phyloP scores from a whole-genome alignment of 305 asterid genomes.

The Fraxinus ornus region DNA sequence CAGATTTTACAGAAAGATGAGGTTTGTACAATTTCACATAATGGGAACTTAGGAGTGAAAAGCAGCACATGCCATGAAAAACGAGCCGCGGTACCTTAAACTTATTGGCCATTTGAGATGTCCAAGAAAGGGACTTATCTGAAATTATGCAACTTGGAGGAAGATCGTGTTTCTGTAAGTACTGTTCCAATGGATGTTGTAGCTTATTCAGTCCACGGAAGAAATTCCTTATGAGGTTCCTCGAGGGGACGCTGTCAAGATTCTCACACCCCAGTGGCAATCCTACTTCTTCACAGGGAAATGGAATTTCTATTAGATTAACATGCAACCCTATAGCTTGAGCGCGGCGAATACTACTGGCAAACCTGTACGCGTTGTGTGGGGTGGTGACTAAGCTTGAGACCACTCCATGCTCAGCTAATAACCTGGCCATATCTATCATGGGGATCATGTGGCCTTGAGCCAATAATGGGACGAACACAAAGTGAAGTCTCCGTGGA shows the following conservation, averaged over 20 bases:
- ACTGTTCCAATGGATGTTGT: slow-evolving; percentile 29
- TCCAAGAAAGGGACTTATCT: slow-evolving; percentile 53
- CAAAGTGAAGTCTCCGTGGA: slow-evolving; percentile 37
- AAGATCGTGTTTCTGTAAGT: slow-evolving; percentile 31
- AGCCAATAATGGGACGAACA: slow-evolving; percentile 53
- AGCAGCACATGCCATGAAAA: slow-evolving; percentile 47
- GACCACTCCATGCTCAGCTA: slow-evolving; percentile 27
- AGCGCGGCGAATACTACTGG: slow-evolving; percentile 25
- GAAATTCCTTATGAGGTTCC: slow-evolving; percentile 31
- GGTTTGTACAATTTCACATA: slow-evolving; percentile 21
- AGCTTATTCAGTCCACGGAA: slow-evolving; percentile 35
- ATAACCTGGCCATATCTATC: slow-evolving; percentile 50
- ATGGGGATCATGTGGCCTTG: slow-evolving; percentile 64
- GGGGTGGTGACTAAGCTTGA: slow-evolving; percentile 44
- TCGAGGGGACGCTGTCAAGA: slow-evolving; percentile 50
- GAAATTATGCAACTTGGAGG: slow-evolving; percentile 54
- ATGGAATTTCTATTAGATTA: slow-evolving; percentile 21
- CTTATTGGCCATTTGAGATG: slow-evolving; percentile 29
- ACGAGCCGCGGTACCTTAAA: slow-evolving; percentile 38
- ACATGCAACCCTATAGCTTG: slow-evolving; percentile 22
- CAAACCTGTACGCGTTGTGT: slow-evolving; percentile 27
- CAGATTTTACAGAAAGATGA: slow-evolving; percentile 33
- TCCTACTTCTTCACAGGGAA: slow-evolving; percentile 41
- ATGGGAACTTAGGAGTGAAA: slow-evolving; percentile 35
- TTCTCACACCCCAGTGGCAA: slow-evolving; percentile 43